phyloP scores from a whole-genome alignment of 495 filamentous ascomycete genomes.

The Daldinia bambusicola region DNA sequence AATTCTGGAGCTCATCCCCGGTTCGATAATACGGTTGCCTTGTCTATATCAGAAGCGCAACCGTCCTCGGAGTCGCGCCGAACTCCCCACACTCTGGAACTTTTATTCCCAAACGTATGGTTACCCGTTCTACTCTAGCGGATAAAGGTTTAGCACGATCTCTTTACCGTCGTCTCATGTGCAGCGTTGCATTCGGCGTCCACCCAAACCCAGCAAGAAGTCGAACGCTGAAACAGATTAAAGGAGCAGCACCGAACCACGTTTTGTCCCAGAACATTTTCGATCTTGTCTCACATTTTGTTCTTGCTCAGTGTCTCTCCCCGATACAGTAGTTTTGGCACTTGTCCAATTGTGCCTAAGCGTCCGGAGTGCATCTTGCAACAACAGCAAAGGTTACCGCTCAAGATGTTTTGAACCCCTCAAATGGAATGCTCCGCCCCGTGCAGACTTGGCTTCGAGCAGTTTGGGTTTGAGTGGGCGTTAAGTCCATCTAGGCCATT shows the following conservation, averaged over 20 bases:
- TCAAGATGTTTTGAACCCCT: conserved; percentile 21
- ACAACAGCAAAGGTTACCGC: conserved; percentile 9
- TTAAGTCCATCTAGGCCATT: conserved; percentile 24
- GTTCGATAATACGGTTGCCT: conserved; percentile 37
- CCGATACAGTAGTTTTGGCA: conserved; percentile 23
- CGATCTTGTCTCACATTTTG: conserved; percentile 39
- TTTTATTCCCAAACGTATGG: conserved; percentile 46
- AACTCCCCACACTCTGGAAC: conserved; percentile 45
- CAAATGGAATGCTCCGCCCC: conserved; percentile 20
- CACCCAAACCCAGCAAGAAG: conserved; percentile 36
- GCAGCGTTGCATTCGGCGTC: conserved; percentile 48
- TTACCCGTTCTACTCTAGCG: conserved; percentile 47
- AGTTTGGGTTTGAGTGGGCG: conserved; percentile 15
- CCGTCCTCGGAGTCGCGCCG: conserved; percentile 40
- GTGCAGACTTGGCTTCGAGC: conserved; percentile 23
- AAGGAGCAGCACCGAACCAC: conserved; percentile 47
- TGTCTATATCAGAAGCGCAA: conserved; percentile 38
- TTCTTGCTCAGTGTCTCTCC: conserved; percentile 16
- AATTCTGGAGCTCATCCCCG: conserved; percentile 25
- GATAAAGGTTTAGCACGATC: conserved; percentile 48
- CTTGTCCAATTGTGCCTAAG: conserved; percentile 12
- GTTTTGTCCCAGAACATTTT: conserved; percentile 42
- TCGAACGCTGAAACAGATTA: conserved; percentile 48
- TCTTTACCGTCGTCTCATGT: conserved; percentile 43
- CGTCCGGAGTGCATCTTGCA: conserved; percentile 23